phyloP scores from a whole-genome alignment of 2,329 filamentous ascomycete species.

The Neonectria neomacrospora region DNA sequence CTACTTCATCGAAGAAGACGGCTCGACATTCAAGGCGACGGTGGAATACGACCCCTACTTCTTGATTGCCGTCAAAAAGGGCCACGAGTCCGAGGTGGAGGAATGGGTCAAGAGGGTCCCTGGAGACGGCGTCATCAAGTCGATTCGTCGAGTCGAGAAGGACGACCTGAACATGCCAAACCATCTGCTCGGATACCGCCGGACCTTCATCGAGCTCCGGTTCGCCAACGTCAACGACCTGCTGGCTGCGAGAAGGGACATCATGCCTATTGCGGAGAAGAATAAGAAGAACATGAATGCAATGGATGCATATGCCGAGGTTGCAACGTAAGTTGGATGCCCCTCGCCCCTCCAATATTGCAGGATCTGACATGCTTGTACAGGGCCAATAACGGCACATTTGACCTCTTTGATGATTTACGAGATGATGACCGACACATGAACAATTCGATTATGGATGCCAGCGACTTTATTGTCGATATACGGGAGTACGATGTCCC shows the following conservation, averaged over 20 bases:
- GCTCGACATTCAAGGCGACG: slow-evolving; percentile 93
- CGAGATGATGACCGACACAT: slow-evolving; percentile 82
- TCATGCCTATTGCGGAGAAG: slow-evolving; percentile 92
- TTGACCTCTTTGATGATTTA: slow-evolving; percentile 94
- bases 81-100: slow-evolving; percentile 91
- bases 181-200: slow-evolving; percentile 88
- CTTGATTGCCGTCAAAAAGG: slow-evolving; percentile 87
- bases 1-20: slow-evolving; percentile 94
- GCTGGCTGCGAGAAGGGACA: slow-evolving; percentile 82
- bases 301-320: slow-evolving; percentile 98
- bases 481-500: slow-evolving; percentile 99
- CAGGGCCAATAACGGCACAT: slow-evolving; percentile 77
- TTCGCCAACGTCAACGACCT: slow-evolving; percentile 91
- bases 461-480: slow-evolving; percentile 97
- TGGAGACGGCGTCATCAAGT: slow-evolving; percentile 84
- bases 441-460: slow-evolving; percentile 81
- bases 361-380: slow-evolving; percentile 23
- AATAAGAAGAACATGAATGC: slow-evolving; percentile 97
- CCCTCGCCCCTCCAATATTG: not conserved
- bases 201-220: slow-evolving; percentile 86
- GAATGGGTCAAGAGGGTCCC: slow-evolving; percentile 88
- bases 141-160: slow-evolving; percentile 81
- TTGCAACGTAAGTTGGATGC: slow-evolving; percentile 75
- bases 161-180: slow-evolving; percentile 97
- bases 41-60: slow-evolving; percentile 98